Evolutionary conservation across 441 rosid genomes (phyloP), one percentile per base, ranked within the genome.

Genomic region (Gossypium davidsonii): DNA sequence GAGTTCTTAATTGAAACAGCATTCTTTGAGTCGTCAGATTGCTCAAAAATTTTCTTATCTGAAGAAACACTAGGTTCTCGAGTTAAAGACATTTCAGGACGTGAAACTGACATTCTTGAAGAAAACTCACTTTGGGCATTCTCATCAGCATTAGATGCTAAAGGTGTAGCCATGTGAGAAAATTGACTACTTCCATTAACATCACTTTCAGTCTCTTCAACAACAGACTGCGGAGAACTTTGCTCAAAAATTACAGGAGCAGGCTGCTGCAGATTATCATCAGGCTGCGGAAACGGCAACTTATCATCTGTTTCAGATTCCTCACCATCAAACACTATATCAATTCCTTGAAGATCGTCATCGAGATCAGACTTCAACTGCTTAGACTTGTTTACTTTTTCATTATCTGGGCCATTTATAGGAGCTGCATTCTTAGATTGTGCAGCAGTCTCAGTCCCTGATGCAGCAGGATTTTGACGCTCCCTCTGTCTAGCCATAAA

Each of bases 401-500:
- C 94, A 67, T 72, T 81, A 61, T 90, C 89, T 56, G 82, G 76
- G 60, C 78, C 88, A 76, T 59, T 78, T 2, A 26, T 23, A 8
- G 88, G 68, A 86, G 87, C 83, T 62, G 85, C 78, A 76, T 72
- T 86, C 86, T 86, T 90, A 75, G 81, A 85, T 62, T 80, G 94
- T 23, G 76, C 51, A 5, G 84, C 82, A 61, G 90, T 80, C 84
- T 93, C 98, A 67, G 90, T 91, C 80, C 84, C 97, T 34, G 88
- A 83, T 63, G 90, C 79, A 53, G 86, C 62, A 64, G 92, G 83
- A 81, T 84, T 91, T 86, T 88, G 96, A 60, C 97, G 92, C 79
- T 91, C 98, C 83, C 95, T 91, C 78, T 95, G 92, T 76, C 99
- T 87, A 67, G 99, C 99, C 94, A 91, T 91, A 82, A 91, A 95